A percentile compares a stretch with the other conserved stretches of the same genome.
phyloP scores from a whole-genome alignment of 2,329 filamentous ascomycete species.

The Claviceps sp. region DNA sequence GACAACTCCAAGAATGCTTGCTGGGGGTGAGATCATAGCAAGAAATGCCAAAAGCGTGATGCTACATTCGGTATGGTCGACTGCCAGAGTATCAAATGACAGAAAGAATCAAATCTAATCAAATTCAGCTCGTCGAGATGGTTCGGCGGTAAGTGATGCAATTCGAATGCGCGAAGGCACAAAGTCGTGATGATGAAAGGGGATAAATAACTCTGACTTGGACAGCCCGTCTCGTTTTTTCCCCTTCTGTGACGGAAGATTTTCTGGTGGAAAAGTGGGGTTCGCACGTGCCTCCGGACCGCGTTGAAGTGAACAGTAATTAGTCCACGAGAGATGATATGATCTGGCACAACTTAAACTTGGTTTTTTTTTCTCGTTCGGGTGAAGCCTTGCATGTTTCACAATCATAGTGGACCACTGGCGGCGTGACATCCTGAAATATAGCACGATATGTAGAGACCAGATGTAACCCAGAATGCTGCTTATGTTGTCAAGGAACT shows the following conservation, averaged over 20 bases:
- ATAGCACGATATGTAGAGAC: not conserved
- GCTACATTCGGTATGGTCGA: not conserved
- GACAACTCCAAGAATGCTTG: constrained; percentile 1
- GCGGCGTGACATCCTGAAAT: not conserved
- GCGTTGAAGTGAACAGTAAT: constrained; percentile 1
- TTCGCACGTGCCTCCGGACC: constrained; percentile 16
- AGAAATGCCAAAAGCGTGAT: not conserved
- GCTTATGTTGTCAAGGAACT: not conserved
- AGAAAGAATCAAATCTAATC: not conserved
- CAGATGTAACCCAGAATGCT: not conserved
- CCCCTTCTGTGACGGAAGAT: constrained; percentile 7
- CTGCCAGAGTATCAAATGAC: not conserved
- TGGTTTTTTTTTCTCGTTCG: not conserved
- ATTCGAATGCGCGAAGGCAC: not conserved
- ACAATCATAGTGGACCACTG: not conserved
- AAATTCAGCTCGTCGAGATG: not conserved
- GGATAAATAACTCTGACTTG: constrained; percentile 1
- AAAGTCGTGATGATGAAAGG: constrained; percentile 4
- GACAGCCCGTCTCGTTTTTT: not conserved
- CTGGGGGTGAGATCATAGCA: not conserved
- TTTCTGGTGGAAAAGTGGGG: constrained; percentile 15
- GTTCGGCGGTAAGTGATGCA: not conserved
- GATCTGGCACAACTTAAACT: not conserved
- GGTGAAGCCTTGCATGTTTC: not conserved
- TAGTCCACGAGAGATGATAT: not conserved